Evolutionary conservation across 1,284 basidiomycete species (phyloP).

Genomic region (Malassezia brasiliensis): DNA sequence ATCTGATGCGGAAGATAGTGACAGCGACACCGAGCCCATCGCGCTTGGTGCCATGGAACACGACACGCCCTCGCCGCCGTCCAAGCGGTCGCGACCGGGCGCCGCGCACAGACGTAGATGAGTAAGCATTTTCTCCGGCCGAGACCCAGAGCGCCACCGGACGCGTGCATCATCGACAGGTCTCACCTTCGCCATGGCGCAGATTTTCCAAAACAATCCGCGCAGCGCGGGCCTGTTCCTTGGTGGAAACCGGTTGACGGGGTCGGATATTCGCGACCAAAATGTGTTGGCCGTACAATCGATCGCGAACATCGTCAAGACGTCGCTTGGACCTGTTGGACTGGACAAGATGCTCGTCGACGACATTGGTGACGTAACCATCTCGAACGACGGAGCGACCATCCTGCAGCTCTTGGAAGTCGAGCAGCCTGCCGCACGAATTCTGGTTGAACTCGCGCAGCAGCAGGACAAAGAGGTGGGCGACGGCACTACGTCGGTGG

Average conservation of each 20-base stretch:
- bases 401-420: conserved; percentile 87
- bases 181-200: conserved; percentile 31
- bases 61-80: conserved; percentile 3
- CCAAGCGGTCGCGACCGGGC: background rate
- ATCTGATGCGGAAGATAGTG: conserved; percentile 19
- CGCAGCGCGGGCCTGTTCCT: conserved; percentile 57
- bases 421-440: conserved; percentile 79
- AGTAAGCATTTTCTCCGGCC: conserved; percentile 6
- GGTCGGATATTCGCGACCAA: conserved; percentile 90
- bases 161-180: background rate
- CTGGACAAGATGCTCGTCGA: conserved; percentile 70
- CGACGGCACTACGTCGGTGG: conserved; percentile 97
- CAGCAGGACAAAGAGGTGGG: conserved; percentile 99
- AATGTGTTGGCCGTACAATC: conserved; percentile 84
- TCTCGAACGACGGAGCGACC: conserved; percentile 98
- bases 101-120: background rate
- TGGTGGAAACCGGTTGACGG: conserved; percentile 83
- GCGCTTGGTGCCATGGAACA: conserved; percentile 26
- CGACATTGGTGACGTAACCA: conserved; percentile 98
- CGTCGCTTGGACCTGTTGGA: conserved; percentile 81
- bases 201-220: conserved; percentile 46
- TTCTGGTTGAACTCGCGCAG: conserved; percentile 95
- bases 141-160: background rate
- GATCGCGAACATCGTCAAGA: conserved; percentile 96
- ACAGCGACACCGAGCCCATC: conserved; percentile 34